A percentile compares a stretch with the other conserved stretches of the same genome.
These are phyloP conservation scores for Mrakia hoshinonis DNA, from an alignment of 768 basidiomycete species.

Conservation along the genomic window DNA sequence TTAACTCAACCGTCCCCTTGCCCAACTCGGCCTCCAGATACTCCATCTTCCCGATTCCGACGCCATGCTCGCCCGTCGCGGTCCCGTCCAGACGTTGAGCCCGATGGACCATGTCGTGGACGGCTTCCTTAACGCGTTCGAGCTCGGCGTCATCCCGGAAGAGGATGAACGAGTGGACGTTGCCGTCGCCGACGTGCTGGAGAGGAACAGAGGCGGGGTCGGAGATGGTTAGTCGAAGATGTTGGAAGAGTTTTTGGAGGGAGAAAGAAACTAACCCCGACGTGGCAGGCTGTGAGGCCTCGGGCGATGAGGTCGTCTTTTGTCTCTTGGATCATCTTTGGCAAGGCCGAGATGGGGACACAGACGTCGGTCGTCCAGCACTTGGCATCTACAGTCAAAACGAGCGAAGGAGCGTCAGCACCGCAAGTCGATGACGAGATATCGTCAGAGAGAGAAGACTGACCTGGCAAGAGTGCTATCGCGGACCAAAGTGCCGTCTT, in stretches of 20 bases:
- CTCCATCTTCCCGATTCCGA: slow-evolving; percentile 69
- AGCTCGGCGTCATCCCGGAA: slow-evolving; percentile 35
- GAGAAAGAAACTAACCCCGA: slow-evolving; percentile 6
- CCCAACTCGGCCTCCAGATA: slow-evolving; percentile 77
- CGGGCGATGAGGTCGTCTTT: slow-evolving; percentile 61
- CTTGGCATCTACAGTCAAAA: slow-evolving; percentile 7
- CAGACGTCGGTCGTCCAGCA: slow-evolving; percentile 36
- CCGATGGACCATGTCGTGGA: slow-evolving; percentile 39
- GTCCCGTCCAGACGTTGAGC: slow-evolving; percentile 44
- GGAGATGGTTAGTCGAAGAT: too few species aligned
- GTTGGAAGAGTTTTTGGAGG: neutral
- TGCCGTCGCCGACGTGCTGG: slow-evolving; percentile 40
- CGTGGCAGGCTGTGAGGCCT: slow-evolving; percentile 50
- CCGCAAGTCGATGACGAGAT: neutral
- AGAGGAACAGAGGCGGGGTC: neutral
- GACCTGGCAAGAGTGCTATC: slow-evolving; percentile 18
- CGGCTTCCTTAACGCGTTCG: slow-evolving; percentile 20
- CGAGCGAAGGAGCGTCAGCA: neutral
- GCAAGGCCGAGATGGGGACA: slow-evolving; percentile 43
- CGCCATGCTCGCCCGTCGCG: slow-evolving; percentile 46
- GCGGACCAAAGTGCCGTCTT: slow-evolving; percentile 55
- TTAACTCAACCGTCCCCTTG: slow-evolving; percentile 65
- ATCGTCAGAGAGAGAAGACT: neutral
- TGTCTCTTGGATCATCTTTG: slow-evolving; percentile 52
- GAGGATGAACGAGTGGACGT: slow-evolving; percentile 43